A percentile compares a stretch with the other conserved stretches of the same genome.
Conservation (phyloP, 441 rosid genomes). For the Arabidopsis lyrata region DNA sequence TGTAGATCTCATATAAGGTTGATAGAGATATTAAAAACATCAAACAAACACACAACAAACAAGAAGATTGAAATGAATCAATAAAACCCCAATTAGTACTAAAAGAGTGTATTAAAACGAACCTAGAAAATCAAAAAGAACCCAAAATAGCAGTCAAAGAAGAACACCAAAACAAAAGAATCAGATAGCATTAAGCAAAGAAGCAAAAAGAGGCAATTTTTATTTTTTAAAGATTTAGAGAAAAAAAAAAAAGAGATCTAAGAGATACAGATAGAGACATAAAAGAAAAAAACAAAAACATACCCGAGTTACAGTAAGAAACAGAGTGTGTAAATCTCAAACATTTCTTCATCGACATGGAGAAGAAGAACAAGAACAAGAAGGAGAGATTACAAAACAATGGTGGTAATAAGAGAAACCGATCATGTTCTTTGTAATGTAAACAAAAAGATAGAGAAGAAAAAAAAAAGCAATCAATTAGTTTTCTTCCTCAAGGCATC, state of each 20-base stretch:
- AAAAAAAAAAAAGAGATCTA: conserved; percentile 36
- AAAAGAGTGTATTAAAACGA: conserved; percentile 11
- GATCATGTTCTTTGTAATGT: conserved; percentile 53
- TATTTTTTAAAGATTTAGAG: conserved; percentile 7
- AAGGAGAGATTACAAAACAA: conserved; percentile 46
- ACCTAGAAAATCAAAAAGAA: conserved; percentile 18
- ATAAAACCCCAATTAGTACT: conserved; percentile 13
- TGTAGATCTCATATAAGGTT: conserved; percentile 60
- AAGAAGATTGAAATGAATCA: conserved; percentile 12
- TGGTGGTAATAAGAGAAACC: conserved; percentile 47
- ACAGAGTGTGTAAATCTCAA: conserved; percentile 30
- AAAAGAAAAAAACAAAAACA: conserved; percentile 37
- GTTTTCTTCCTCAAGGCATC: conserved; percentile 50
- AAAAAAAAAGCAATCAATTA: conserved; percentile 46
- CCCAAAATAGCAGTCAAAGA: conserved; percentile 42
- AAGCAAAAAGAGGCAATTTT: conserved; percentile 37
- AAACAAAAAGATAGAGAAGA: conserved; percentile 34
- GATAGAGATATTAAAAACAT: background rate
- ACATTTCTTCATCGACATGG: conserved; percentile 41
- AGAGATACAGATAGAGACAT: conserved; percentile 30
- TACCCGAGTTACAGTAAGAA: conserved; percentile 40
- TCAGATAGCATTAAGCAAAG: conserved; percentile 40
- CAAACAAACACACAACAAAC: background rate
- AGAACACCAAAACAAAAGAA: conserved; percentile 28
- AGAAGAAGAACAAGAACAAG: conserved; percentile 28